Evolutionary conservation across 108 stramenopile genomes (phyloP), one percentile per base, ranked within the genome.

Genomic region (Schizochytrium sp.): DNA sequence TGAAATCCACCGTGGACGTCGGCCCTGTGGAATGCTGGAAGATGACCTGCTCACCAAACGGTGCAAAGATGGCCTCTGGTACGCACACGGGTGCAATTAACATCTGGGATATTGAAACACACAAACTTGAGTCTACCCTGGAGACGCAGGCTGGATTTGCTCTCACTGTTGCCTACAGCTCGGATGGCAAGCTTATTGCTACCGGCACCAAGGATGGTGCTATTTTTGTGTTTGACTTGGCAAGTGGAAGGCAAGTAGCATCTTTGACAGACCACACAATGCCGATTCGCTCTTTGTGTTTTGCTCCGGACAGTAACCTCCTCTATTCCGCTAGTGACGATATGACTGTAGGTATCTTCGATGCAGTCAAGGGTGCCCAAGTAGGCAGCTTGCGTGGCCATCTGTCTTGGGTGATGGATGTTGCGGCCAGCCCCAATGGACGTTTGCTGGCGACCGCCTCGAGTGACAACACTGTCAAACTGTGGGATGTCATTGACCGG

Each of bases 21-120:
- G 76, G 76, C 12, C 76, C 76, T 10, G 76, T 83, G 5, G 76
- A 83, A 53, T 83, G 76, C 76, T 83, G 76, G 76, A 83, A 49
- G 76, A 49, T 83, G 50, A 53, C 76, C 1, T 83, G 76, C 76
- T 47, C 76, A 38, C 76, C 76, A 5, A 55, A 49, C 76, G 76
- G 76, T 5, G 53, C 47, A 56, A 55, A 83, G 47, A 83, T 83
- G 47, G 76, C 76, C 53, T 83, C 76, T 7, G 76, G 76, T 55
- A 83, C 76, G 47, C 76, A 83, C 76, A 83, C 76, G 17, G 76
- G 76, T 17, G 76, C 76, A 17, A 28, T 83, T 28, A 83, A 83
- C 76, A 83, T 83, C 47, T 83, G 76, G 76, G 76, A 83, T 53
- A 55, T 83, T n/a, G 76, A 83, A 28, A 83, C 76, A 10, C 53